Evolutionary conservation across 2,329 filamentous ascomycete genomes (phyloP).

Genomic region (Penicillium digitatum): DNA sequence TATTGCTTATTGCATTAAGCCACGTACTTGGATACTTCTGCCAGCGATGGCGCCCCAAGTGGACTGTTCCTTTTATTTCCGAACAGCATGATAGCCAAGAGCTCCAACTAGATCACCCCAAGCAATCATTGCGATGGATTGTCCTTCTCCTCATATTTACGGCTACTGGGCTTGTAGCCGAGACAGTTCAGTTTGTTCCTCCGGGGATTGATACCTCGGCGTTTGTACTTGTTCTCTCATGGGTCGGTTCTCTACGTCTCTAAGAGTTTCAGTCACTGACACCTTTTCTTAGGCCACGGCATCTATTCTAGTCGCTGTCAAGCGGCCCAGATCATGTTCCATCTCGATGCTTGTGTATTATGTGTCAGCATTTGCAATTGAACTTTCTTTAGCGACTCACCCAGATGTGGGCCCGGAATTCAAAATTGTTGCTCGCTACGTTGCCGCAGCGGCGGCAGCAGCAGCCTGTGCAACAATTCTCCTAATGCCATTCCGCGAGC

Average conservation of each 20-base stretch:
- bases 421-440: constrained; percentile 22
- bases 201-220: constrained; percentile 13
- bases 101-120: constrained; percentile 31
- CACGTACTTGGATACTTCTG: constrained; percentile 29
- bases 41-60: constrained; percentile 41
- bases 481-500: constrained; percentile 67
- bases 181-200: constrained; percentile 30
- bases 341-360: constrained; percentile 38
- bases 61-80: constrained; percentile 51
- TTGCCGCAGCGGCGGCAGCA: constrained; percentile 42
- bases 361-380: constrained; percentile 30
- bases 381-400: constrained; percentile 34
- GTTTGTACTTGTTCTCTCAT: constrained; percentile 33
- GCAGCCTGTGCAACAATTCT: constrained; percentile 54
- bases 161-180: constrained; percentile 33
- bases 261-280: constrained; percentile 19
- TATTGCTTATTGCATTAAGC: constrained; percentile 26
- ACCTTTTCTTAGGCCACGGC: constrained; percentile 32
- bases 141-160: constrained; percentile 40
- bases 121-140: constrained; percentile 33
- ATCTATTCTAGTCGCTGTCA: constrained; percentile 34
- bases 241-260: constrained; percentile 31
- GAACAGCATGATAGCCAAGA: constrained; percentile 37
- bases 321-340: constrained; percentile 43
- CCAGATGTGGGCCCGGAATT: constrained; percentile 5